Base-by-base conservation (phyloP, 176 grass and related monocot species). In the Oryza rufipogon region DNA sequence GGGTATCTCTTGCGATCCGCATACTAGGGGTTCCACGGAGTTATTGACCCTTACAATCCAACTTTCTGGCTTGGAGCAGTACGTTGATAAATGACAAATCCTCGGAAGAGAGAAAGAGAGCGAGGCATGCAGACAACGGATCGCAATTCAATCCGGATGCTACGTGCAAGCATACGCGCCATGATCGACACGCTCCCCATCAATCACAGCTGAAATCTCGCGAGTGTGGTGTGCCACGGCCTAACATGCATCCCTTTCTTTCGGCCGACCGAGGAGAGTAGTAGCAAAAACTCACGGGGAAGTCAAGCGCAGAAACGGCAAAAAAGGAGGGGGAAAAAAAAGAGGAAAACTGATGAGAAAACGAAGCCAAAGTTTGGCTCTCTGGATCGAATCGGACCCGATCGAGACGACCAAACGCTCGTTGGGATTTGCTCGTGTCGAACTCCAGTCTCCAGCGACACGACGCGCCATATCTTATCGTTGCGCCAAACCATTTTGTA, bases 271-370 rank as follows among this genome's bases (percentile, higher is more conserved):
- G n/a, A 2, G 13, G 13, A 51, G 48, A 51, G 48, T 38, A 16
- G 23, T 6, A n/a, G 34, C 20, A 39, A 76, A 3, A 47, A 13
- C 49, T 30, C 20, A 19, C 0, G 28, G 45, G 54, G 7, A 64
- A 75, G 87, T 82, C 83, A 82, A 82, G 77, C 45, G 78, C 32
- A n/a, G 44, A 25, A 52, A 66, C 71, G 2, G 88, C 36, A 38
- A 38, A 38, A 38, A 36, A 36, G 34, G 4, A 49, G 7, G 30
- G 30, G 30, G 0, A 32, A 32, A 32, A 30, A 39, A 39, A 16
- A 17, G 16, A 17, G 16, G 16, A 47, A 3, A 85, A 71, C 58
- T 63, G 19, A 20, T 8, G 58, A 22, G 58, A 64, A 79, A 80
- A 64, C 75, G 63, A 83, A 25, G 63, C 75, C 60, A 52, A 84